These are phyloP conservation scores for Aspergillus ruber DNA, from an alignment of 2,329 filamentous ascomycete genomes.

Conservation along the genomic window DNA sequence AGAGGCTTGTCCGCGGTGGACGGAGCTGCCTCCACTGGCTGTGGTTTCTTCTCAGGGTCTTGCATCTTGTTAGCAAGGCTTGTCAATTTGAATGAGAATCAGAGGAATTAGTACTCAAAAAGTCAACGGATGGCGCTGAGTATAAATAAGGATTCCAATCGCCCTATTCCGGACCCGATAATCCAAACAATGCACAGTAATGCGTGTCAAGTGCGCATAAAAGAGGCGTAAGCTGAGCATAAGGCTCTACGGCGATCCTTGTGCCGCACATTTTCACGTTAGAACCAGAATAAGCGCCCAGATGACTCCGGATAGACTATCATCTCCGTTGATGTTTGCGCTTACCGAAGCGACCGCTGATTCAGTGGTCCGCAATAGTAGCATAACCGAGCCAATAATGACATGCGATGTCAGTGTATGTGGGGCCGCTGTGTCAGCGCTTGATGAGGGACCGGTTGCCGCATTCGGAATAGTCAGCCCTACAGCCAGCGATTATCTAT, in stretches of 20 bases:
- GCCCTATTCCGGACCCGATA: no score
- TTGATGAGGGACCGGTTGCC: neutral
- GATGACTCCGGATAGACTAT: no score
- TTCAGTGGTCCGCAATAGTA: neutral
- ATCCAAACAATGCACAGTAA: neutral
- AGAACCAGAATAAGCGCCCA: no score
- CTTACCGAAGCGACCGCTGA: neutral
- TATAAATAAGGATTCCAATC: neutral
- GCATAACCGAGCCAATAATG: neutral
- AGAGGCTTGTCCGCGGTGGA: constrained; percentile 1
- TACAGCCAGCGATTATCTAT: no score
- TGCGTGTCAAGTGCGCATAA: neutral
- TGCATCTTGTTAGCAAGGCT: neutral
- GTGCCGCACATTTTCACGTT: no score
- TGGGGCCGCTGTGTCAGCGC: neutral
- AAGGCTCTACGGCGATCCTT: no score
- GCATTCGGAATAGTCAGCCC: no score
- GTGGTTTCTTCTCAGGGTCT: neutral
- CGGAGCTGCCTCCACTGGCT: neutral
- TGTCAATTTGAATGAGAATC: neutral
- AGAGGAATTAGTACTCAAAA: neutral
- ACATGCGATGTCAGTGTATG: neutral
- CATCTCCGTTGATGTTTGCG: no score
- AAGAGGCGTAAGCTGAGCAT: neutral
- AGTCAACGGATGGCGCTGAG: neutral